Evolutionary conservation across 768 basidiomycete species (phyloP), one percentile per base, ranked within the genome.

Genomic region (Nidula microcarpa): DNA sequence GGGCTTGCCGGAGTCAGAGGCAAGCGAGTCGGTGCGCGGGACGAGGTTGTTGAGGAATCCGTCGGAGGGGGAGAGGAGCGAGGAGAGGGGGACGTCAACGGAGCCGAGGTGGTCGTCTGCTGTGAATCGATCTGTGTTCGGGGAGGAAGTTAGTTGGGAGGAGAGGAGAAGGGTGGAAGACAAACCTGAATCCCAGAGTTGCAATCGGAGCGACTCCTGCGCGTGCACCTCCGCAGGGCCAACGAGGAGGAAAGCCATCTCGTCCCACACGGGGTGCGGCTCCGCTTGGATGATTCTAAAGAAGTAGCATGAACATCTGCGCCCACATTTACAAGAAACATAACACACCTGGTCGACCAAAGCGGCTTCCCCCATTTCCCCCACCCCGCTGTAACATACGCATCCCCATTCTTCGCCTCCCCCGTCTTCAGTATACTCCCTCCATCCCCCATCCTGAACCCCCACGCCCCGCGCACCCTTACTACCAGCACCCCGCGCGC

Each of bases 171-270:
- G n/a, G 4, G 16, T 47, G n/a, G 49, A 9, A 13, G 23, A 53
- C 68, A 32, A 43, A 74, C 88, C 87, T 7, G 82, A 85, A 61
- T 91, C 89, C 86, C 86, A 89, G 2, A 89, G 67, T 72, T 87
- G 86, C 17, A 85, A 65, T 17, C 75, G 75, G 16, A 89, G 66
- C 50, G 73, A 73, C 66, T 92, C 90, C 53, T 84, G 77, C 0
- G 84, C 77, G 59, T 88, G 81, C 47, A 89, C 68, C 53, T 88
- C 87, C 44, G 86, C 77, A 39, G 79, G 75, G 5, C 82, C 81
- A 8, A 91, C 75, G 1, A 89, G 66, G 0, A 91, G 59, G 3
- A 81, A 75, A 0, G 80, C 76, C 0, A 82, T 85, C 70, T 91
- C 88, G 60, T 88, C 87, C 73, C 80, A 90, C 1, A 84, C 75